Evolutionary conservation across 2,329 filamentous ascomycete species (phyloP).

Genomic region (Gnomoniopsis sp.): DNA sequence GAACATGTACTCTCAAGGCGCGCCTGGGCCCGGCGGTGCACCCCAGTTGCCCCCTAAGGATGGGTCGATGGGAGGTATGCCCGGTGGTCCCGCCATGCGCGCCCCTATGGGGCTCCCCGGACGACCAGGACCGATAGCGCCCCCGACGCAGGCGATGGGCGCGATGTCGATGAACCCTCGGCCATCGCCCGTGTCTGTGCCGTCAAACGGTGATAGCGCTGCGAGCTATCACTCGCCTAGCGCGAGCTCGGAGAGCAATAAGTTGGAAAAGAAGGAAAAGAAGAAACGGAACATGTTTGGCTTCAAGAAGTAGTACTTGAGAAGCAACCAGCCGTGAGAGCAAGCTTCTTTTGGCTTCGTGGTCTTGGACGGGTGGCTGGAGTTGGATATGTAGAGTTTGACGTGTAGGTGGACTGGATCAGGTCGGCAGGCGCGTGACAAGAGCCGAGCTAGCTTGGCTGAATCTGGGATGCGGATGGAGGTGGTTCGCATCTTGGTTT

Average conservation of each 20-base stretch:
- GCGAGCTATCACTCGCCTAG: conserved; percentile 23
- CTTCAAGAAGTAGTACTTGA: conserved; percentile 50
- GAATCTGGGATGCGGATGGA: not conserved
- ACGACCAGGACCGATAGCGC: conserved; percentile 42
- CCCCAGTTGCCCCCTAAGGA: conserved; percentile 24
- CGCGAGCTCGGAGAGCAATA: conserved; percentile 27
- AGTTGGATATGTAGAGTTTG: not conserved
- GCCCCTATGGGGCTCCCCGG: conserved; percentile 31
- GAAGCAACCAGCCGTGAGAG: not conserved
- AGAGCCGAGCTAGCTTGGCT: not conserved
- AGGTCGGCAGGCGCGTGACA: not conserved
- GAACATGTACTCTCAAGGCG: conserved; percentile 9
- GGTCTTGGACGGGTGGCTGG: not conserved
- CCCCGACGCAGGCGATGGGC: conserved; percentile 54
- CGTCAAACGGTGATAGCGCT: conserved; percentile 23
- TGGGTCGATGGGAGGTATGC: conserved; percentile 24
- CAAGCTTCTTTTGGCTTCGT: not conserved
- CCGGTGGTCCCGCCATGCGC: conserved; percentile 16
- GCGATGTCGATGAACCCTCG: conserved; percentile 46
- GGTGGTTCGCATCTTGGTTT: not conserved
- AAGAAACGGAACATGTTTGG: conserved; percentile 58
- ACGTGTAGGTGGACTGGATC: not conserved
- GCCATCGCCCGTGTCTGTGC: conserved; percentile 26
- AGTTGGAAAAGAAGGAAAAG: conserved; percentile 58
- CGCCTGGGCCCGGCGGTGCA: conserved; percentile 20